Evolutionary conservation across 169 alveolate genomes (phyloP), one percentile per base, ranked within the genome.

Genomic region (Eimeria necatrix): DNA sequence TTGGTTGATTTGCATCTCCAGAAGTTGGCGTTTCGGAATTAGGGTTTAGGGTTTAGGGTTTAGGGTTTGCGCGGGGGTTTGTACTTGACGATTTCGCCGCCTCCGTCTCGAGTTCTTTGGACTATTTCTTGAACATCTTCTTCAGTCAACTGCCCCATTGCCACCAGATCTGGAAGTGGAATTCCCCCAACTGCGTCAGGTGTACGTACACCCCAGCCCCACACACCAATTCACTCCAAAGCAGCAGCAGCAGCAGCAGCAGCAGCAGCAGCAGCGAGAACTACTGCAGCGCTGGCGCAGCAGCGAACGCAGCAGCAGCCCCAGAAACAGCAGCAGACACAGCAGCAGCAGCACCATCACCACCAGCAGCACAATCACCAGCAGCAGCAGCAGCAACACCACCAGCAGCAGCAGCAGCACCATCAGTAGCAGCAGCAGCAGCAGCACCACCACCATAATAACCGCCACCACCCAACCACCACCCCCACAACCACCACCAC

Each of bases 71-170:
- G n/a, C n/a, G n/a, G n/a, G 41, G 41, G 41, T 32, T 32, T 32
- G 41, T 32, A 73, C 84, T 73, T 93, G 60, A 97, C 98, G 22
- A 97, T 93, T 76, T 97, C 98, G 61, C 96, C 97, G 74, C 98
- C 97, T 3, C 98, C 98, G 41, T 76, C 73, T 84, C 97, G 96
- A 20, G 98, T 97, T 26, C 96, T 93, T 60, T 96, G 93, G 12
- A 97, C 97, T 32, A 97, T 94, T 5, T 83, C 97, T 51, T 97
- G 98, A 46, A 97, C 60, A 26, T 96, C 96, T 22, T 95, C 95
- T 64, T 96, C 95, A 5, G 94, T 91, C 16, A 97, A 81, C 64
- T 86, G 80, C 8, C 97, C 97, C 93, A 94, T 95, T 61, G 83
- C 76, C 48, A 96, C 95, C 73, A 96, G 60, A 64, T 96, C 96